phyloP scores from a whole-genome alignment of 176 grass and related monocot species.

The Zoysia pacifica region DNA sequence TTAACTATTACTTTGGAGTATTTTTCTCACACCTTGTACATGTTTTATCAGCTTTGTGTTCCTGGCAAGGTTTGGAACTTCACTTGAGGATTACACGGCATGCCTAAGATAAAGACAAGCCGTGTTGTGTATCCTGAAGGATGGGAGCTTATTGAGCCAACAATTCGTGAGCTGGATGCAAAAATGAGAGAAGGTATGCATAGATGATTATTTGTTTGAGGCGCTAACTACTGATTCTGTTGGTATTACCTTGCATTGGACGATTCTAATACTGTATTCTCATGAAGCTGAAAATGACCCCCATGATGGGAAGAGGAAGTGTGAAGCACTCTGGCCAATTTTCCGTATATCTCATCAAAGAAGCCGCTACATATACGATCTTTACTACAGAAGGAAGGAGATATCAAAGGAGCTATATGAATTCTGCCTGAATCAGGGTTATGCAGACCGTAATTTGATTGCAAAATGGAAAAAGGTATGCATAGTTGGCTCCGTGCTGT shows the following conservation, averaged over 20 bases:
- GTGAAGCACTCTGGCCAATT: constrained; percentile 85
- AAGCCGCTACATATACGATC: constrained; percentile 85
- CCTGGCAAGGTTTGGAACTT: not conserved
- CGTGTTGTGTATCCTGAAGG: constrained; percentile 83
- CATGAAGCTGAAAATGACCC: constrained; percentile 89
- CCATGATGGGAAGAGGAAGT: constrained; percentile 90
- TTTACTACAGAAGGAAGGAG: constrained; percentile 85
- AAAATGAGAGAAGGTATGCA: constrained; percentile 87
- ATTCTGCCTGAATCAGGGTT: constrained; percentile 84
- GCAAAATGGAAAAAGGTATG: constrained; percentile 94
- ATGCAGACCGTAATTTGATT: constrained; percentile 85
- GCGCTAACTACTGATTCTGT: not conserved
- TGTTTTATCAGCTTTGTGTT: not conserved
- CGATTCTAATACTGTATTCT: constrained; percentile 1
- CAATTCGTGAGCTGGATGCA: constrained; percentile 76
- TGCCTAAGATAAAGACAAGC: constrained; percentile 91
- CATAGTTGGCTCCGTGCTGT: not conserved
- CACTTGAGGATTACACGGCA: constrained; percentile 19
- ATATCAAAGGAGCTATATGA: constrained; percentile 88
- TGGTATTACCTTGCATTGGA: not conserved
- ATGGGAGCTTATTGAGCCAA: constrained; percentile 91
- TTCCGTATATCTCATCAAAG: constrained; percentile 87
- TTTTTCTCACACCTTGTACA: not conserved
- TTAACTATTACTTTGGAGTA: not conserved
- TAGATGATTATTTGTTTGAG: not conserved